A percentile compares a stretch with the other conserved stretches of the same genome.
Conservation (phyloP, 73 alveolate species). For the Halteria grandinella region DNA sequence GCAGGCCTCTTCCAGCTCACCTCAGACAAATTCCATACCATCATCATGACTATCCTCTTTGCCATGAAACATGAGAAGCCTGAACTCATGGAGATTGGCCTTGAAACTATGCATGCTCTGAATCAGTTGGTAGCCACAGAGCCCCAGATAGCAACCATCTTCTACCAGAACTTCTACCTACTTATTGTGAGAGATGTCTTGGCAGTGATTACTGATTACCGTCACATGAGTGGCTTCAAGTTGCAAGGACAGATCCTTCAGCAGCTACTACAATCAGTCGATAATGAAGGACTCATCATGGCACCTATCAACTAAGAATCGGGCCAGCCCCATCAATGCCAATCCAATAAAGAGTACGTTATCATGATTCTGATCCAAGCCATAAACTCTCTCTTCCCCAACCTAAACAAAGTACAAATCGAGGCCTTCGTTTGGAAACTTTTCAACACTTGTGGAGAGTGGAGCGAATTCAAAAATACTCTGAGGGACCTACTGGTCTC, state of each 20-base stretch:
- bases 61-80: constrained; percentile 95
- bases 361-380: constrained; percentile 68
- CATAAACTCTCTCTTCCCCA: constrained; percentile 74
- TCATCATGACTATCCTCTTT: constrained; percentile 93
- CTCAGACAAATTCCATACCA: constrained; percentile 83
- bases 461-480: constrained; percentile 79
- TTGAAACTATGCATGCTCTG: constrained; percentile 84
- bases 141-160: constrained; percentile 63
- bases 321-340: constrained; percentile 47
- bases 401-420: constrained; percentile 81
- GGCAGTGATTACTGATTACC: constrained; percentile 74
- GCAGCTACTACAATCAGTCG: constrained; percentile 51
- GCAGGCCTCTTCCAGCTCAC: constrained; percentile 87
- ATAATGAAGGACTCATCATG: neutral
- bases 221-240: constrained; percentile 81
- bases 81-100: constrained; percentile 90
- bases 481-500: constrained; percentile 91
- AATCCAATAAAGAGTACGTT: constrained; percentile 76
- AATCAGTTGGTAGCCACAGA: constrained; percentile 66
- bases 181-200: constrained; percentile 67
- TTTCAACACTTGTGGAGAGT: constrained; percentile 83
- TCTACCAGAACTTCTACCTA: constrained; percentile 69
- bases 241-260: constrained; percentile 59
- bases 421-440: constrained; percentile 87
- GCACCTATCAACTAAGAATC: constrained; percentile 49